Evolutionary conservation across 768 basidiomycete species (phyloP), one percentile per base, ranked within the genome.

Genomic region (Fibroporia radiculosa): DNA sequence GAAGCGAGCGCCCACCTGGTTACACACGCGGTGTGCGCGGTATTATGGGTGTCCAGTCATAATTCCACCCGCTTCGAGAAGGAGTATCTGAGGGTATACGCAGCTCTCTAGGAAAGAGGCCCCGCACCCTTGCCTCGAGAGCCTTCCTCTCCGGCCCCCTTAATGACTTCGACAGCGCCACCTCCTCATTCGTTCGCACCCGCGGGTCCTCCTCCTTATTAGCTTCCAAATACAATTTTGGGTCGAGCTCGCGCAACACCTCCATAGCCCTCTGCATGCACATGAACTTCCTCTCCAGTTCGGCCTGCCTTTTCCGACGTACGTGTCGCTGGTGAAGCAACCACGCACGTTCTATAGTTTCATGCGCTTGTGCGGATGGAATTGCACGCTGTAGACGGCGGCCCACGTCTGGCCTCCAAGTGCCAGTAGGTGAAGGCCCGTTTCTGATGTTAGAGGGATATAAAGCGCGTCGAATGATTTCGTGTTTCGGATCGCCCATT

Each of bases 261-360:
- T 87, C 82, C 85, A 96, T 92, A 13, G 93, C 93, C 53, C 66
- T 66, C 60, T 69, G 68, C 92, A 96, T 93, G 55, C 77, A 75
- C 44, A 79, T 73, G 56, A 82, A 92, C 63, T 93, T 93, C 63
- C 81, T 74, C 46, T 70, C 67, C 49, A 88, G 60, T 57, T 90
- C 85, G 27, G 70, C 77, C 23, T 81, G 75, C 35, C 85, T 73
- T 49, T 72, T 68, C 57, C 84, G 78, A 32, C 93, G 78, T 29
- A 81, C 48, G 56, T 87, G 82, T 24, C 93, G 76, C 52, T 77
- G 73, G 65, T 90, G 80, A 10, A 97, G 73, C 41, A 82, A 68
- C 86, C 87, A 97, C 3, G 93, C 93, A 25, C 93, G 79, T 52
- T 90, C 84, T 42, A 96, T 92, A 2, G 91, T 96, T 50, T 91